Conservation (phyloP, 164 flowering plant genomes). For the Houttuynia cordata region DNA sequence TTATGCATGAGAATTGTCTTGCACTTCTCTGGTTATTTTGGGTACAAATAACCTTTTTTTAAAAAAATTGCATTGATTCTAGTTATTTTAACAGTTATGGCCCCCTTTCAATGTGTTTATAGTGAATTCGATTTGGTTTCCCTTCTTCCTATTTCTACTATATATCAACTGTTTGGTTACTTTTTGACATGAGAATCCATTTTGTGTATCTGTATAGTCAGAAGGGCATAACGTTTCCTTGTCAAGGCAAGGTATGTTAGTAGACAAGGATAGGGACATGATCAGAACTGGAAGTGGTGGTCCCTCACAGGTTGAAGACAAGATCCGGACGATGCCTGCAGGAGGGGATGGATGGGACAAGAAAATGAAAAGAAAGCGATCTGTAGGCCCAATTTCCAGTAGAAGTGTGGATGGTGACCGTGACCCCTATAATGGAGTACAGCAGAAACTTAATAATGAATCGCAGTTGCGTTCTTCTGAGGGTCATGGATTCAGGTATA, state of each 20-base stretch:
- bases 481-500: conserved; percentile 47
- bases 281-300: conserved; percentile 39
- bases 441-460: conserved; percentile 39
- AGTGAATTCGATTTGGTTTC: background rate
- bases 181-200: conserved; percentile 2
- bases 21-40: too few relatives aligned
- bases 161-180: background rate
- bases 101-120: background rate
- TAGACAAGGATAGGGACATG: conserved; percentile 54
- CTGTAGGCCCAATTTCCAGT: conserved; percentile 41
- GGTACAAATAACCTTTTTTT: too few relatives aligned
- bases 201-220: conserved; percentile 25
- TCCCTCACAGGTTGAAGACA: conserved; percentile 57
- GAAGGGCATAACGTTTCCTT: conserved; percentile 39
- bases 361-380: conserved; percentile 81
- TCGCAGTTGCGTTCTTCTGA: conserved; percentile 36
- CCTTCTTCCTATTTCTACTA: background rate
- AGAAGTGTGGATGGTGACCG: conserved; percentile 46
- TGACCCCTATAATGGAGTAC: conserved; percentile 42
- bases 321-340: conserved; percentile 60
- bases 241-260: conserved; percentile 31
- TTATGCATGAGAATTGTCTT: too few relatives aligned
- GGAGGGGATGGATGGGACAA: conserved; percentile 89
- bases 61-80: too few relatives aligned
- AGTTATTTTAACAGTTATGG: too few relatives aligned